A percentile compares a stretch with the other conserved stretches of the same genome.
These are phyloP conservation scores for Moesziomyces antarcticus DNA, from an alignment of 1,284 basidiomycete species.

Conservation along the genomic window DNA sequence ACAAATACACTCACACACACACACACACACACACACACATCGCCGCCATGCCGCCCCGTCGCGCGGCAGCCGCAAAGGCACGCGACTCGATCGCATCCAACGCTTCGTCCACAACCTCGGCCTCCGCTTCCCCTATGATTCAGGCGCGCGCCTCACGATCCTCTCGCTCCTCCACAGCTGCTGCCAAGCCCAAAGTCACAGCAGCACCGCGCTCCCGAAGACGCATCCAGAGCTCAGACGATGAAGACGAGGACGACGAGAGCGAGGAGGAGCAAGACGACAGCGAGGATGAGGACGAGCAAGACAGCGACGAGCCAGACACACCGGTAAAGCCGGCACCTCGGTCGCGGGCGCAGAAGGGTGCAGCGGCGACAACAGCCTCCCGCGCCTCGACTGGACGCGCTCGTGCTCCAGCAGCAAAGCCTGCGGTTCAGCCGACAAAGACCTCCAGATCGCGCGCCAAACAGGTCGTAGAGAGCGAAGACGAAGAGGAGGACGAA, in stretches of 20 bases:
- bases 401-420: slow-evolving; percentile 11
- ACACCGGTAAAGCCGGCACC: slow-evolving; percentile 33
- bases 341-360: slow-evolving; percentile 18
- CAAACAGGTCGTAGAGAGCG: slow-evolving; percentile 26
- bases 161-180: slow-evolving; percentile 17
- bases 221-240: slow-evolving; percentile 37
- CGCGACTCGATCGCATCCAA: slow-evolving; percentile 41
- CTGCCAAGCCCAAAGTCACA: slow-evolving; percentile 14
- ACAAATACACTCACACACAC: too few relatives aligned
- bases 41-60: slow-evolving; percentile 43
- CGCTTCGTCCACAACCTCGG: slow-evolving; percentile 14
- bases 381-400: slow-evolving; percentile 19
- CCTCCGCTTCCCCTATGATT: slow-evolving; percentile 18
- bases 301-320: slow-evolving; percentile 26
- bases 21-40: too few relatives aligned
- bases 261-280: slow-evolving; percentile 19
- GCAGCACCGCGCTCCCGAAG: slow-evolving; percentile 22
- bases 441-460: slow-evolving; percentile 29
- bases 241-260: slow-evolving; percentile 21
- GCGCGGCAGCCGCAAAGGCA: slow-evolving; percentile 40
- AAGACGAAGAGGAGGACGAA: slow-evolving; percentile 30
- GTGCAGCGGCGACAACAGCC: slow-evolving; percentile 8
- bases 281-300: slow-evolving; percentile 14
- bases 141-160: slow-evolving; percentile 14
- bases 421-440: slow-evolving; percentile 12